These are phyloP conservation scores for Ophiobolus disseminans DNA, from an alignment of 2,329 filamentous ascomycete genomes.

Conservation along the genomic window DNA sequence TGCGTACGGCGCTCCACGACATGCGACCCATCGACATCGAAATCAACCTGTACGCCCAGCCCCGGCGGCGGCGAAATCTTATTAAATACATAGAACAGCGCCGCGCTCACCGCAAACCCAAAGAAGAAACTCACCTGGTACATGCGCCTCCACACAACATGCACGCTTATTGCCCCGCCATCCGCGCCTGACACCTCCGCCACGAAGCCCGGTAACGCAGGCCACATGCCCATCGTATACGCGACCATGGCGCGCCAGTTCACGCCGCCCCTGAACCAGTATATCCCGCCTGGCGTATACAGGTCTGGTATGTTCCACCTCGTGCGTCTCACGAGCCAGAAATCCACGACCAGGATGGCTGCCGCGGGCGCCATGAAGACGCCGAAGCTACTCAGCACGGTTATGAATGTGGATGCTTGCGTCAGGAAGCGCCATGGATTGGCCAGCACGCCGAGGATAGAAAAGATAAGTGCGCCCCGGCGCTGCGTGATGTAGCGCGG, in stretches of 20 bases:
- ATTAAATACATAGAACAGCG: conserved; percentile 15
- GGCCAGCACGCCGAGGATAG: conserved; percentile 23
- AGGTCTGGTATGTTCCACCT: conserved; percentile 34
- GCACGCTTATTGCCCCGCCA: conserved; percentile 3
- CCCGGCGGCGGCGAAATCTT: conserved; percentile 15
- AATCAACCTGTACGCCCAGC: conserved; percentile 16
- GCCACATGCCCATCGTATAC: conserved; percentile 29
- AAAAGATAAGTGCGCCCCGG: conserved; percentile 32
- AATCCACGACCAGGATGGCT: conserved; percentile 31
- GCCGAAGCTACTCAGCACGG: conserved; percentile 33
- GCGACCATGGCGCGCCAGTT: conserved; percentile 33
- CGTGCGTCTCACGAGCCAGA: conserved; percentile 28
- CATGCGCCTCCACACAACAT: conserved; percentile 15
- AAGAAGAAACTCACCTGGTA: conserved; percentile 23
- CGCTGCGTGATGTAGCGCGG: conserved; percentile 29
- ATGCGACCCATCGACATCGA: conserved; percentile 16
- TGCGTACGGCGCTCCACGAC: conserved; percentile 7
- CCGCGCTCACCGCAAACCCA: conserved; percentile 13
- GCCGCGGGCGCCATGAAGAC: conserved; percentile 35
- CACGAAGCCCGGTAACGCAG: conserved; percentile 19
- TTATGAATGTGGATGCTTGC: conserved; percentile 29
- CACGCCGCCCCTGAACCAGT: conserved; percentile 31
- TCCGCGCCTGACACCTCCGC: conserved; percentile 6
- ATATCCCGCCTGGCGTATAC: conserved; percentile 24
- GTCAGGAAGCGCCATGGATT: conserved; percentile 34